Conservation (phyloP, 2,329 filamentous ascomycete species). For the Pseudogymnoascus sp. region DNA sequence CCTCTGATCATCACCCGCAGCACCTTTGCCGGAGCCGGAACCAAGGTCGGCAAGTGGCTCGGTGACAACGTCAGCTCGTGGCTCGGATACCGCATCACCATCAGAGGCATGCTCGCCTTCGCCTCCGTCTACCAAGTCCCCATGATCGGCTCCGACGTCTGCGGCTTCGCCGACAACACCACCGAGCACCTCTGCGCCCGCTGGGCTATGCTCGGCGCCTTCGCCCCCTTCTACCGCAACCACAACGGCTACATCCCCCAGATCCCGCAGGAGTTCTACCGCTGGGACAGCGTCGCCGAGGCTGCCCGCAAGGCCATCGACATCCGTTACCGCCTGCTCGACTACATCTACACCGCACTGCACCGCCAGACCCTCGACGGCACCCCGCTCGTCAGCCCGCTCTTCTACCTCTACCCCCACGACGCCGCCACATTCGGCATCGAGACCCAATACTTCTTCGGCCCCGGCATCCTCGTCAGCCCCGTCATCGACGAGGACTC, state of each 20-base stretch:
- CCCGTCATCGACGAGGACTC: slow-evolving; percentile 39
- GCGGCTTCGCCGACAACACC: slow-evolving; percentile 62
- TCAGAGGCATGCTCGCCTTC: slow-evolving; percentile 51
- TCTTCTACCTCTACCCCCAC: slow-evolving; percentile 62
- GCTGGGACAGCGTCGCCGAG: slow-evolving; percentile 52
- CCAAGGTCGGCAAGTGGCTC: slow-evolving; percentile 53
- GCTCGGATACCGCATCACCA: slow-evolving; percentile 50
- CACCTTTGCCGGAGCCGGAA: slow-evolving; percentile 65
- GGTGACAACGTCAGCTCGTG: slow-evolving; percentile 51
- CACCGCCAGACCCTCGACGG: slow-evolving; percentile 51
- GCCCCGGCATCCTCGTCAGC: slow-evolving; percentile 38
- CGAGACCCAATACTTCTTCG: slow-evolving; percentile 44
- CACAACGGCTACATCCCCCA: slow-evolving; percentile 47
- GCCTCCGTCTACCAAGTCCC: slow-evolving; percentile 58
- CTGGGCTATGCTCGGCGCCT: slow-evolving; percentile 67
- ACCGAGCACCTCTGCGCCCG: slow-evolving; percentile 62
- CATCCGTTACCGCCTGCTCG: slow-evolving; percentile 66
- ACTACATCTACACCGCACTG: slow-evolving; percentile 70
- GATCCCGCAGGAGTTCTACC: slow-evolving; percentile 64
- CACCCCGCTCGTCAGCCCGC: slow-evolving; percentile 56
- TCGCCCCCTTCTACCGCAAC: slow-evolving; percentile 68
- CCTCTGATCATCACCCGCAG: slow-evolving; percentile 68
- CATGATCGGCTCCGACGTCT: slow-evolving; percentile 65
- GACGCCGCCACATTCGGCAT: slow-evolving; percentile 38
- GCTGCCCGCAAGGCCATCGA: slow-evolving; percentile 61